A percentile compares a stretch with the other conserved stretches of the same genome.
Conservation (phyloP, 2,329 filamentous ascomycete genomes). For the Fusarium nisikadoi region DNA sequence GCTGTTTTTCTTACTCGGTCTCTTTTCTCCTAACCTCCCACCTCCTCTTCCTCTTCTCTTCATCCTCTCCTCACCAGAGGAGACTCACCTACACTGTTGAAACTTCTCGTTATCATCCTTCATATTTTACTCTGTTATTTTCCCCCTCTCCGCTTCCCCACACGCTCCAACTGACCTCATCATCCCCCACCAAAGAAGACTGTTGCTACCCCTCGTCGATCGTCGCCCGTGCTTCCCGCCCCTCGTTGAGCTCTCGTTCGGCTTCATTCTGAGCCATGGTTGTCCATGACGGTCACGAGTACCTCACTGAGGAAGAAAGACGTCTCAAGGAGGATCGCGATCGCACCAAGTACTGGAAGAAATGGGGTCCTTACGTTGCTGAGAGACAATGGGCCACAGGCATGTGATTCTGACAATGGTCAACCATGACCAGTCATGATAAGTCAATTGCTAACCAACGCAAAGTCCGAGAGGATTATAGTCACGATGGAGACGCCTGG, state of each 20-base stretch:
- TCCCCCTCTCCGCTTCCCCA: constrained; percentile 31
- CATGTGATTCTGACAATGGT: constrained; percentile 52
- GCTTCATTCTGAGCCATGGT: constrained; percentile 70
- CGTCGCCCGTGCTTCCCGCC: constrained; percentile 33
- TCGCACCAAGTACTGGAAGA: constrained; percentile 94
- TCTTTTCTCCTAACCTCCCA: constrained; percentile 11
- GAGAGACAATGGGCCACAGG: constrained; percentile 97
- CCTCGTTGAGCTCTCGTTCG: constrained; percentile 25
- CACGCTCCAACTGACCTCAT: constrained; percentile 35
- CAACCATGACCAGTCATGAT: constrained; percentile 13
- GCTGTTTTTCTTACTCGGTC: constrained; percentile 26
- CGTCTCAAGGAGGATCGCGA: constrained; percentile 87
- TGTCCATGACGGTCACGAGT: constrained; percentile 87
- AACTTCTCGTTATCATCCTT: constrained; percentile 5
- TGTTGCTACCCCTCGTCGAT: constrained; percentile 38
- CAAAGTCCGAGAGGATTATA: constrained; percentile 87
- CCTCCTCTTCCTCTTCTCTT: constrained; percentile 10
- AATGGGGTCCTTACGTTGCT: constrained; percentile 93
- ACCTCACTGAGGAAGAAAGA: constrained; percentile 89
- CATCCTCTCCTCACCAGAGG: constrained; percentile 11
- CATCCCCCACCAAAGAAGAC: constrained; percentile 29
- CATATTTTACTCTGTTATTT: constrained; percentile 11
- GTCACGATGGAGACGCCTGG: constrained; percentile 91
- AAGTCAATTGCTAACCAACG: constrained; percentile 40
- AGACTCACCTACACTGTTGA: constrained; percentile 18